Evolutionary conservation across 139 green algal species (phyloP), one percentile per base, ranked within the genome.

Genomic region (Asterochloris sp.): DNA sequence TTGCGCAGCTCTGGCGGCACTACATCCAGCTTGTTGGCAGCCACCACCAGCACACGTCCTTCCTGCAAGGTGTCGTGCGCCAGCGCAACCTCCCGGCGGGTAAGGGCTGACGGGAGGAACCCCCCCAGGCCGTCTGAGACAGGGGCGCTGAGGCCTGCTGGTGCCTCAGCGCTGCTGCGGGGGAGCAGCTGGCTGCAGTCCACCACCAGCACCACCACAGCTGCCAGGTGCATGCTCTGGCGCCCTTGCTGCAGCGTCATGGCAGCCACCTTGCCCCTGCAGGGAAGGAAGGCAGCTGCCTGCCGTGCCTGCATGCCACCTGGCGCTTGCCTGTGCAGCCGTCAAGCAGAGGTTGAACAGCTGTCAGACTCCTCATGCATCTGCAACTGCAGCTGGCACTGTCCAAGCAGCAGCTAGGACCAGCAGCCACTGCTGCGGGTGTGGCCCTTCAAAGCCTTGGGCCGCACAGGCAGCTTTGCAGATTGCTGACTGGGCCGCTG

Each of bases 151-250:
- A 6, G 38, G 4, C 38, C 38, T 54, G 38, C 38, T 6, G 6
- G 6, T 54, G 38, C 38, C 38, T 6, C 38, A 6, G 38, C 38
- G 38, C 2, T 54, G 38, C 38, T 85, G 6, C 73, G n/a, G 63
- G 75, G 29, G 60, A 47, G 80, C 73, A 78, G 26, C 0, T 82
- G 38, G 21, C 28, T 28, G 11, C 87, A 92, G 78, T 98, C 95
- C 74, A 98, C 76, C 80, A 98, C 86, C 82, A 98, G 87, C 67
- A 95, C 87, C 27, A 95, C 95, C n/a, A 96, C 90, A n/a, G 98
- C 93, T 26, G 87, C 90, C 29, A 91, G 82, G 24, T 90, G 85
- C 76, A 98, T 68, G 66, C 74, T 82, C 47, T 74, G 79, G 78
- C 78, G 73, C 29, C 61, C 74, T 54, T 84, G 74, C 64, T 75